phyloP scores from a whole-genome alignment of 2,329 filamentous ascomycete species.

The Fusarium devonianum region DNA sequence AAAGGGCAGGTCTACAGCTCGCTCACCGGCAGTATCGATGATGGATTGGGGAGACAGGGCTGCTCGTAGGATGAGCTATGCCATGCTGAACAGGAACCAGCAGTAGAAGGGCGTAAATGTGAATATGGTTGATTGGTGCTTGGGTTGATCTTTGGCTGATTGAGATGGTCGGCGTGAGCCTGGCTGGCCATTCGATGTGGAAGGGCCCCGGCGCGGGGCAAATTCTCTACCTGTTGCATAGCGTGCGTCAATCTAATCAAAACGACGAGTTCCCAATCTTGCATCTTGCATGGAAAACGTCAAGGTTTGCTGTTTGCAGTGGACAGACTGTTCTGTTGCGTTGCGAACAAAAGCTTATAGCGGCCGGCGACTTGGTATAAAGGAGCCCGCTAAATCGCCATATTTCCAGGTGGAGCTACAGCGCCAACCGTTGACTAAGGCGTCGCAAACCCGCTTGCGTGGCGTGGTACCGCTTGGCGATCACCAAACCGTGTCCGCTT shows the following conservation, averaged over 20 bases:
- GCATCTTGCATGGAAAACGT: background rate
- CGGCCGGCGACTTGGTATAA: too few relatives aligned
- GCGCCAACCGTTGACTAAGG: slow-evolving; percentile 7
- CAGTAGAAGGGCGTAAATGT: slow-evolving; percentile 10
- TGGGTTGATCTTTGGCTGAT: background rate
- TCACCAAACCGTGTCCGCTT: slow-evolving; percentile 19
- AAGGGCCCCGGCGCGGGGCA: too few relatives aligned
- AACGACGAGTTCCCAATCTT: slow-evolving; percentile 19
- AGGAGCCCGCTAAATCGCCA: slow-evolving; percentile 14
- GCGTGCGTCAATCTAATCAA: slow-evolving; percentile 23
- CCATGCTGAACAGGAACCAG: slow-evolving; percentile 26
- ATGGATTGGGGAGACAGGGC: slow-evolving; percentile 34
- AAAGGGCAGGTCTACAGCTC: slow-evolving; percentile 24
- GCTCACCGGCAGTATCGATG: slow-evolving; percentile 34
- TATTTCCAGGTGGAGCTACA: slow-evolving; percentile 27
- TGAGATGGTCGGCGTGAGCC: background rate
- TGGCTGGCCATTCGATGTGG: too few relatives aligned
- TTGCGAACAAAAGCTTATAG: too few relatives aligned
- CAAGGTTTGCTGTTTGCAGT: too few relatives aligned
- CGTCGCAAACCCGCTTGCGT: slow-evolving; percentile 16
- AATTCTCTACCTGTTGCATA: slow-evolving; percentile 13
- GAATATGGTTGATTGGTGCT: background rate
- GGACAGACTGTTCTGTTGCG: too few relatives aligned
- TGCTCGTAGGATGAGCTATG: slow-evolving; percentile 34
- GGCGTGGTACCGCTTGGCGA: slow-evolving; percentile 7